phyloP scores from a whole-genome alignment of 306 rosid genomes.

The Lathyrus sativus region DNA sequence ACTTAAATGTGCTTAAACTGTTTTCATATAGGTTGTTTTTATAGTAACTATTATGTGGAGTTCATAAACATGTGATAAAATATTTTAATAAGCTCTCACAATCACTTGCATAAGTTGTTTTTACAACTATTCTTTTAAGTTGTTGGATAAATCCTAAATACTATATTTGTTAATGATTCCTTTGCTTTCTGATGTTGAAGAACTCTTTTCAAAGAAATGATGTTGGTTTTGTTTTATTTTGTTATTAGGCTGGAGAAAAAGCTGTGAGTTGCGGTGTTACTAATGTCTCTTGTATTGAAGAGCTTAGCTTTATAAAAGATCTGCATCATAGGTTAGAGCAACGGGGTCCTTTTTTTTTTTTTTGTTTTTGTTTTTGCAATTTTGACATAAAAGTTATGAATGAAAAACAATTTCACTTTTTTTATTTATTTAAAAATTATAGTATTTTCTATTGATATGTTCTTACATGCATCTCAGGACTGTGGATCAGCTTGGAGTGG shows the following conservation, averaged over 20 bases:
- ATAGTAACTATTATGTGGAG: too few species aligned
- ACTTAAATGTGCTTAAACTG: neutral
- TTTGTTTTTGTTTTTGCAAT: neutral
- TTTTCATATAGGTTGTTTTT: neutral
- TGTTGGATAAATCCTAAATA: neutral
- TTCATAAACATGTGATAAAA: neutral
- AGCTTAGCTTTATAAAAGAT: constrained; percentile 69
- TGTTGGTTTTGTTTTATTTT: constrained; percentile 19
- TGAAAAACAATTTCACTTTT: constrained; percentile 5
- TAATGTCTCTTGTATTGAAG: constrained; percentile 68
- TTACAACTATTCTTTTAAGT: neutral
- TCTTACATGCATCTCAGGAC: constrained; percentile 48
- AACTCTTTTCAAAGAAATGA: constrained; percentile 23
- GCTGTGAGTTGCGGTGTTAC: constrained; percentile 87
- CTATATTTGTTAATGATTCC: neutral
- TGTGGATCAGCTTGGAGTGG: constrained; percentile 71
- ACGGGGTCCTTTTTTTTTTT: neutral
- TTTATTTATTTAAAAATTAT: neutral
- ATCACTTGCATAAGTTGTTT: neutral
- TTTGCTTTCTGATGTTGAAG: constrained; percentile 3
- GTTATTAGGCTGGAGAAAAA: constrained; percentile 85
- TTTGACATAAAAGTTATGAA: neutral
- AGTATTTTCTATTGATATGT: constrained; percentile 10
- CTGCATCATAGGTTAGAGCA: constrained; percentile 68
- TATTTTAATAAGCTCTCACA: neutral